Evolutionary conservation across 345 rosid genomes (phyloP).

Genomic region (Angophora floribunda): DNA sequence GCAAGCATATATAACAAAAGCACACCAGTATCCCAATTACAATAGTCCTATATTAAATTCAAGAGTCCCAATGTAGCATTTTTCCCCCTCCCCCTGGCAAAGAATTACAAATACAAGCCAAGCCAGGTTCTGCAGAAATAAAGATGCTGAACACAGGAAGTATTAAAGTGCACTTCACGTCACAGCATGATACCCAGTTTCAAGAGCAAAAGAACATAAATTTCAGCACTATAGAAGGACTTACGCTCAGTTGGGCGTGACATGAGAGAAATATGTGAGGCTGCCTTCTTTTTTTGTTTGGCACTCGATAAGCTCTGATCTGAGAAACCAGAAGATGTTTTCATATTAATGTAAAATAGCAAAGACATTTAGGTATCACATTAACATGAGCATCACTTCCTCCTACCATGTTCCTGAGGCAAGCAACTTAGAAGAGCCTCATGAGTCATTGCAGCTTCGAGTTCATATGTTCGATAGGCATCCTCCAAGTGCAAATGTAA

Average conservation of each 20-base stretch:
- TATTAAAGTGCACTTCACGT: not conserved
- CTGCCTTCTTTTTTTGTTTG: constrained; percentile 28
- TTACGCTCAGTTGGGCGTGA: constrained; percentile 86
- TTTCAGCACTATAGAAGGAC: constrained; percentile 5
- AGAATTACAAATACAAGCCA: not conserved
- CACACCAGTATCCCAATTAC: not conserved
- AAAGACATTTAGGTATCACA: not conserved
- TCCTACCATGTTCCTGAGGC: constrained; percentile 32
- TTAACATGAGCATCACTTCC: not conserved
- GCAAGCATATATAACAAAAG: not conserved
- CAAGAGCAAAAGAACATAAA: not conserved
- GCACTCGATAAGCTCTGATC: constrained; percentile 16
- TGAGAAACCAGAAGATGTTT: not conserved
- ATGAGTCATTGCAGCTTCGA: constrained; percentile 64
- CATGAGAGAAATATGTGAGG: constrained; percentile 55
- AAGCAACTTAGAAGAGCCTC: constrained; percentile 53
- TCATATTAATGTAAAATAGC: not conserved
- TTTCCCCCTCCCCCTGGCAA: not conserved
- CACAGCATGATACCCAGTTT: not conserved
- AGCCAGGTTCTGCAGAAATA: not conserved
- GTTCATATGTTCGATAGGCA: constrained; percentile 40
- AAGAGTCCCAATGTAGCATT: not conserved
- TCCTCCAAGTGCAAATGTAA: constrained; percentile 53
- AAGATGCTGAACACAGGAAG: not conserved
- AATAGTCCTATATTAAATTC: not conserved